Base-by-base conservation (phyloP, 2,329 filamentous ascomycete genomes). In the Domatiomyces globalis region DNA sequence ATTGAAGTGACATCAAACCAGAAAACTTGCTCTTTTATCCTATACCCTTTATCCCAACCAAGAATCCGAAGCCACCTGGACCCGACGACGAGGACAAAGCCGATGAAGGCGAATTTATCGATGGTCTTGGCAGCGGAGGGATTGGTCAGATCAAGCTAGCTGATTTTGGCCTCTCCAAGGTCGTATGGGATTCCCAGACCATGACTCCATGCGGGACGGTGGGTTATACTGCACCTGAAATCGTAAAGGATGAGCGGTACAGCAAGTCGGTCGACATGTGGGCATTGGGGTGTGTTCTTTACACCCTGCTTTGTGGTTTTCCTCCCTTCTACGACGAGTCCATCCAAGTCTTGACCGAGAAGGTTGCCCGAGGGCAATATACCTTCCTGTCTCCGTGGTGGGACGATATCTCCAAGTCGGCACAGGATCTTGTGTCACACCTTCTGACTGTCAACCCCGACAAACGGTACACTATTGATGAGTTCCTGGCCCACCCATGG, bases 231-330 rank as follows among this genome's bases (percentile, higher is more conserved):
- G 92, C 92, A 2, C 92, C 92, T 6, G 92, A 98, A 66, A 98
- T 98, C 56, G 92, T 98, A 66, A 96, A 96, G 71, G 92, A 98
- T 69, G 92, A 98, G 70, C 81, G 89, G 19, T 98, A 98, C 69
- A 96, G 90, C 39, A 98, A 96, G 74, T 94, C 87, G 49, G 92
- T 98, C 45, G 92, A 98, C 64, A 98, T 98, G 92, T 98, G 92
- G 92, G 92, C 92, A 2, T 71, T 98, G 29, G 92, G 92, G 12
- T 98, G 92, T 66, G 92, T 98, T 9, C 75, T 98, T 4, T 98
- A 98, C 72, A 98, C 92, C 0, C 74, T 98, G 1, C 83, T 98
- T 15, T 98, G 92, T 62, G 92, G 92, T 12, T 98, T 98, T 72
- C 92, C 92, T 8, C 92, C 92, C 2, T 98, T 98, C 69, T 62